These are phyloP conservation scores for Starmerella potacharoeniae DNA, from an alignment of 805 yeast genomes.

Conservation along the genomic window DNA sequence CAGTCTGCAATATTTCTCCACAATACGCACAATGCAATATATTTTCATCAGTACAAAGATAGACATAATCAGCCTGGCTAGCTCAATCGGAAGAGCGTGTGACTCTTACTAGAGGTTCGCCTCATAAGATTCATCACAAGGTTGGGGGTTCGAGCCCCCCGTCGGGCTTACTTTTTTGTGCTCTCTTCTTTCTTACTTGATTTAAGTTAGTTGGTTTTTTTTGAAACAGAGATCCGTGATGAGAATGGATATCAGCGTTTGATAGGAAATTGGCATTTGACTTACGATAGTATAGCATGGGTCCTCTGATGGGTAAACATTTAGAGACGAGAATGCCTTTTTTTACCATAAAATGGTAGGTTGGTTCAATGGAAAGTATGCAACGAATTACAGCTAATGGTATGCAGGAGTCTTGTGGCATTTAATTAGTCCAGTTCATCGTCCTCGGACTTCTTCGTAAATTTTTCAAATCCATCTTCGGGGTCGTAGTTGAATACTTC, in stretches of 20 bases:
- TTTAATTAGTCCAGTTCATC: not conserved
- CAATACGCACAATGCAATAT: not conserved
- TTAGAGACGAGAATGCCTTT: too few relatives aligned
- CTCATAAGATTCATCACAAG: slow-evolving; percentile 20
- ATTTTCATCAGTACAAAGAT: not conserved
- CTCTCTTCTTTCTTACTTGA: not conserved
- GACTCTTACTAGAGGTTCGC: slow-evolving; percentile 16
- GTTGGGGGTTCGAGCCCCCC: slow-evolving; percentile 24
- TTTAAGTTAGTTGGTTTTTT: not conserved
- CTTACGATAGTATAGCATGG: too few relatives aligned
- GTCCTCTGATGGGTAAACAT: too few relatives aligned
- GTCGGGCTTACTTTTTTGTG: slow-evolving; percentile 17
- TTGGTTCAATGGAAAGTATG: too few relatives aligned
- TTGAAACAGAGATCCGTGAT: not conserved
- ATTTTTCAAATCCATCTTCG: slow-evolving; percentile 5
- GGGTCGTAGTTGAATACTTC: slow-evolving; percentile 14
- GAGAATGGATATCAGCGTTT: too few relatives aligned
- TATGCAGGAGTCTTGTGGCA: too few relatives aligned
- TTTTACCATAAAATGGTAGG: too few relatives aligned
- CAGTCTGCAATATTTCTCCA: too few relatives aligned
- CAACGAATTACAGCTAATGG: too few relatives aligned
- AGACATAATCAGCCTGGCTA: slow-evolving; percentile 15
- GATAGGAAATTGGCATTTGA: too few relatives aligned
- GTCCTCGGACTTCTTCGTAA: not conserved
- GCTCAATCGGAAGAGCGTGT: slow-evolving; percentile 23